Evolutionary conservation across 352 stramenopile species (phyloP).

Genomic region (Aphanomyces astaci): DNA sequence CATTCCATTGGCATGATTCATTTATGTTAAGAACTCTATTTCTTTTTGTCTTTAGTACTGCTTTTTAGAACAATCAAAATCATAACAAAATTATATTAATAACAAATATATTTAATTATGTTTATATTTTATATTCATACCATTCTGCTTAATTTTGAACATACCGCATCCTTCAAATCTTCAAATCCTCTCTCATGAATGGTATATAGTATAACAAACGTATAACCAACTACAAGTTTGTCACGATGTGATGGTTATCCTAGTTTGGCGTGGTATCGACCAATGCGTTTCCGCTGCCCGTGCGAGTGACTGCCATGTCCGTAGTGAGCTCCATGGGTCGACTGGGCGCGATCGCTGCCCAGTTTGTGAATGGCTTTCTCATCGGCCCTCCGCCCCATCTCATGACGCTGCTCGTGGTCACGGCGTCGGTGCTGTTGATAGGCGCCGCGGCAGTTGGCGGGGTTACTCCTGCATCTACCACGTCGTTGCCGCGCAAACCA

Average conservation of each 20-base stretch:
- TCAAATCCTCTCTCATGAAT: too few relatives aligned
- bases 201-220: too few relatives aligned
- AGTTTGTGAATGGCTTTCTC: constrained; percentile 87
- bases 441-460: constrained; percentile 29
- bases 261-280: constrained; percentile 84
- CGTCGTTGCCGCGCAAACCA: not conserved
- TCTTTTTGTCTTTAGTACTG: too few relatives aligned
- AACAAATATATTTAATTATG: too few relatives aligned
- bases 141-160: too few relatives aligned
- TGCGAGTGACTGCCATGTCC: constrained; percentile 85
- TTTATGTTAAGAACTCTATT: not conserved
- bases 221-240: too few relatives aligned
- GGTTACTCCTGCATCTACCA: not conserved
- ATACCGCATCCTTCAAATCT: too few relatives aligned
- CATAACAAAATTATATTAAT: too few relatives aligned
- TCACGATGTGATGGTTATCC: too few relatives aligned
- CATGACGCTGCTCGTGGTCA: constrained; percentile 64
- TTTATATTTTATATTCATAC: too few relatives aligned
- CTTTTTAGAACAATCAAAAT: too few relatives aligned
- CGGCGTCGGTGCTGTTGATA: constrained; percentile 59
- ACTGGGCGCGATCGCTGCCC: constrained; percentile 83
- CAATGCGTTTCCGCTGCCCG: constrained; percentile 82
- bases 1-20: constrained; percentile 10
- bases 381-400: constrained; percentile 70
- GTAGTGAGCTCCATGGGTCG: constrained; percentile 82